Conservation (phyloP, 2,329 filamentous ascomycete species). For the Tympanopsis confertula region DNA sequence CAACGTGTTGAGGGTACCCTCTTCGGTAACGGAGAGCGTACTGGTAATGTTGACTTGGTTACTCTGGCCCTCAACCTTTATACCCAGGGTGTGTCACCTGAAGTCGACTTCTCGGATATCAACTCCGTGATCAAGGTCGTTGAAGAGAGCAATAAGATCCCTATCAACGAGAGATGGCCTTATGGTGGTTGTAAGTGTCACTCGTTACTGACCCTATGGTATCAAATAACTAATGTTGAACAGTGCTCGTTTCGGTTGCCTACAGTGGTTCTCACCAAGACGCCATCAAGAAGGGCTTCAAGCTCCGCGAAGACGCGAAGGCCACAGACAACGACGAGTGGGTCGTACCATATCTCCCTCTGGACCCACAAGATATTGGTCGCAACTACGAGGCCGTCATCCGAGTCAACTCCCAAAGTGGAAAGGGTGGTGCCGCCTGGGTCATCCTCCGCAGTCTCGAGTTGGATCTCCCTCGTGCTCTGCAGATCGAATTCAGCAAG, state of each 20-base stretch:
- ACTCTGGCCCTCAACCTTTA: conserved; percentile 57
- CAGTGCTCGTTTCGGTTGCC: conserved; percentile 50
- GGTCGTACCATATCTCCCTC: conserved; percentile 52
- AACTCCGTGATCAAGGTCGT: conserved; percentile 53
- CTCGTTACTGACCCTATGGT: too few relatives aligned
- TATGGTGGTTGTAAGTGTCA: conserved; percentile 58
- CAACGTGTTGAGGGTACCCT: conserved; percentile 56
- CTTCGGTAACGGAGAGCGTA: conserved; percentile 57
- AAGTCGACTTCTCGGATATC: conserved; percentile 56
- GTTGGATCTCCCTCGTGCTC: conserved; percentile 81
- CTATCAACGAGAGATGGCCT: conserved; percentile 50
- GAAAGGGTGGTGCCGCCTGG: conserved; percentile 70
- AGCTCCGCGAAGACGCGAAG: conserved; percentile 32
- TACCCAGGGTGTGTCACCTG: conserved; percentile 52
- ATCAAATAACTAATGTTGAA: too few relatives aligned
- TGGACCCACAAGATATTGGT: conserved; percentile 56
- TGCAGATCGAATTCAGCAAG: conserved; percentile 83
- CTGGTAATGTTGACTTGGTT: conserved; percentile 55
- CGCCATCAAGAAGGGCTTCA: conserved; percentile 34
- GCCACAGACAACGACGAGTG: conserved; percentile 36
- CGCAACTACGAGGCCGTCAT: conserved; percentile 60
- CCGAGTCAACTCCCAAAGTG: conserved; percentile 56
- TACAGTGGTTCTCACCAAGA: conserved; percentile 59
- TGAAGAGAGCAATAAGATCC: conserved; percentile 57
- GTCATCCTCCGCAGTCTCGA: conserved; percentile 81